A percentile compares a stretch with the other conserved stretches of the same genome.
Evolutionary conservation across 2,329 filamentous ascomycete genomes (phyloP).

Genomic region (Geosmithia flava): DNA sequence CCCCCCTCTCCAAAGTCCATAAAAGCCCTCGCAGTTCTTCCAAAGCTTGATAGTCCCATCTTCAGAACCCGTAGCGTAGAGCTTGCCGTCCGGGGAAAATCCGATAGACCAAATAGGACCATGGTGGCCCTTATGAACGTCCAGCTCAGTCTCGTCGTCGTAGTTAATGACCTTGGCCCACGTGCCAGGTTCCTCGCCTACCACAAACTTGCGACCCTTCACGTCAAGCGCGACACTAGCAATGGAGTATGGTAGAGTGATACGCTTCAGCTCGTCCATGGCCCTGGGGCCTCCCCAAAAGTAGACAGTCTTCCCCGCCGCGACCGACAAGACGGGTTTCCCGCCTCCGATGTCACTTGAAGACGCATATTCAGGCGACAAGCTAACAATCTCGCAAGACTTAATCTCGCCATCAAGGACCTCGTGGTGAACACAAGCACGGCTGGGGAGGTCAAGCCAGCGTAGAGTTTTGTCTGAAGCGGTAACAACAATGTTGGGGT

Average conservation of each 20-base stretch:
- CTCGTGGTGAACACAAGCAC: constrained; percentile 63
- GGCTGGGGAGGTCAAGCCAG: constrained; percentile 83
- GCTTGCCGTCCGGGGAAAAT: constrained; percentile 88
- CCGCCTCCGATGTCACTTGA: constrained; percentile 54
- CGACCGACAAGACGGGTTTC: constrained; percentile 66
- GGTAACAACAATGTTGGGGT: constrained; percentile 81
- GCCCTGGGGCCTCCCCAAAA: constrained; percentile 74
- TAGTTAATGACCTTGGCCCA: constrained; percentile 95
- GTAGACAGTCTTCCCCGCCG: constrained; percentile 87
- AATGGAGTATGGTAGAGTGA: constrained; percentile 71
- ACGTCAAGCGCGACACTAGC: constrained; percentile 84
- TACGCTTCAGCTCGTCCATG: constrained; percentile 62
- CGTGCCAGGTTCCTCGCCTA: constrained; percentile 82
- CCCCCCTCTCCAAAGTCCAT: constrained; percentile 49
- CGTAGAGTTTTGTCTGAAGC: constrained; percentile 84
- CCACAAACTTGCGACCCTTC: constrained; percentile 70
- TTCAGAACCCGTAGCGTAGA: constrained; percentile 93
- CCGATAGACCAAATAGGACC: constrained; percentile 93
- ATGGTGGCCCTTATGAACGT: constrained; percentile 93
- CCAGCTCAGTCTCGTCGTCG: constrained; percentile 71
- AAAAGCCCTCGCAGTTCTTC: constrained; percentile 57
- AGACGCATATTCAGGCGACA: constrained; percentile 46
- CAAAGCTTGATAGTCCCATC: constrained; percentile 95
- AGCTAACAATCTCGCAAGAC: constrained; percentile 76
- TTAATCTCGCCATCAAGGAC: constrained; percentile 75